phyloP scores from a whole-genome alignment of 331 rosid species.

The Phaseolus coccineus region DNA sequence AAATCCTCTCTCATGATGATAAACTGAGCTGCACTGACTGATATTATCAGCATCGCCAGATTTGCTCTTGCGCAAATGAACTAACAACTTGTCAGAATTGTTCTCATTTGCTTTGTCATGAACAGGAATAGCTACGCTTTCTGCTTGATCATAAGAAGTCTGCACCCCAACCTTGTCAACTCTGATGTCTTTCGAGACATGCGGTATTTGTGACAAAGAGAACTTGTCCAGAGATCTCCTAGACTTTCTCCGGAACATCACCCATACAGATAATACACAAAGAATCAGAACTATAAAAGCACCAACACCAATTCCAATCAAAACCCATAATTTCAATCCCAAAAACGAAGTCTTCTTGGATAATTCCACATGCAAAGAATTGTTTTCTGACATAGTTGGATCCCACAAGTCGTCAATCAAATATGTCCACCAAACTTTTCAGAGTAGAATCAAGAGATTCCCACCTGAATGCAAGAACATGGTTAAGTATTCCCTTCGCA shows the following conservation, averaged over 20 bases:
- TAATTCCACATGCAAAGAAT: conserved; percentile 67
- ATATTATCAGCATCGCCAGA: conserved; percentile 72
- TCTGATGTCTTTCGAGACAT: conserved; percentile 81
- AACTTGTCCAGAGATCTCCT: conserved; percentile 70
- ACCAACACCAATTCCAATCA: conserved; percentile 81
- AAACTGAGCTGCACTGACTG: conserved; percentile 87
- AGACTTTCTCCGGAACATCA: conserved; percentile 78
- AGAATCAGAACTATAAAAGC: conserved; percentile 85
- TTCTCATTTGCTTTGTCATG: conserved; percentile 70
- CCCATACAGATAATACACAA: conserved; percentile 81
- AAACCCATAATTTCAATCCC: conserved; percentile 88
- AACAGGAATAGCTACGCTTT: conserved; percentile 58
- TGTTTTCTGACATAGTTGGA: conserved; percentile 59
- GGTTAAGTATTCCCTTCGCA: conserved; percentile 41
- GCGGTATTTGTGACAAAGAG: conserved; percentile 78
- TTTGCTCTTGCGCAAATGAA: conserved; percentile 76
- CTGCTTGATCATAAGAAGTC: conserved; percentile 63
- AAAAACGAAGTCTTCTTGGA: conserved; percentile 76
- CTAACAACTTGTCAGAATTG: conserved; percentile 74
- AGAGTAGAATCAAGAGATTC: conserved; percentile 53
- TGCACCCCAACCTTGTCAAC: conserved; percentile 84
- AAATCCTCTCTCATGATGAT: conserved; percentile 77
- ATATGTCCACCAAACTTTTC: conserved; percentile 48
- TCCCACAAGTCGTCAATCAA: conserved; percentile 44
- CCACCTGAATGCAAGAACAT: conserved; percentile 57